phyloP scores from a whole-genome alignment of 2,329 filamentous ascomycete species.

The Fusarium clavum region DNA sequence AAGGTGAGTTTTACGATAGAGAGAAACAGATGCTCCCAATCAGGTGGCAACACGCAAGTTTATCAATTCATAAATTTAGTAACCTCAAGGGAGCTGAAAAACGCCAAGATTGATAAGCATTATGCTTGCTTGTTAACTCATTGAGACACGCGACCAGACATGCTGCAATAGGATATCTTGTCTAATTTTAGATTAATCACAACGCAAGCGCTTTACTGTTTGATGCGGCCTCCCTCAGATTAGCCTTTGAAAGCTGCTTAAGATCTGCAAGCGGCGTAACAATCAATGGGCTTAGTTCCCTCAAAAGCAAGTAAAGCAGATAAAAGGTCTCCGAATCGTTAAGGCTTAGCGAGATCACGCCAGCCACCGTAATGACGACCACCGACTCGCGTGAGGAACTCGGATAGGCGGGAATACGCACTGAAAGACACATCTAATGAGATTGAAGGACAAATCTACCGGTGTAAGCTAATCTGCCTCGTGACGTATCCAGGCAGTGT shows the following conservation, averaged over 20 bases:
- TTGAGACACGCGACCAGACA: background rate
- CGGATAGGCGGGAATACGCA: background rate
- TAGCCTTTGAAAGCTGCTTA: background rate
- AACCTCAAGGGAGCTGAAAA: background rate
- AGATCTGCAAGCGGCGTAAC: background rate
- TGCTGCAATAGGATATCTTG: background rate
- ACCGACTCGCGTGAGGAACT: background rate
- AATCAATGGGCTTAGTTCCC: background rate
- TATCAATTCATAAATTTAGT: background rate
- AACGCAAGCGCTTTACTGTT: background rate
- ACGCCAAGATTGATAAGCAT: background rate
- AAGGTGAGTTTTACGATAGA: background rate
- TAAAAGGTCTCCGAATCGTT: background rate
- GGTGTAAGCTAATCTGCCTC: background rate
- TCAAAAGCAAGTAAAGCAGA: background rate
- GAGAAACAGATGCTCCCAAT: background rate
- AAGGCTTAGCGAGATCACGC: conserved; percentile 17
- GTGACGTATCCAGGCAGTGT: conserved; percentile 16
- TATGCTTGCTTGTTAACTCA: background rate
- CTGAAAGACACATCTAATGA: background rate
- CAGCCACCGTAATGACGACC: conserved; percentile 42
- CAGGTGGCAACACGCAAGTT: background rate
- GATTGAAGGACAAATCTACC: background rate
- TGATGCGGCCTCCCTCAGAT: background rate
- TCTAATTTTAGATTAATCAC: background rate